phyloP scores from a whole-genome alignment of 169 alveolate species.

The Toxoplasma gondii region DNA sequence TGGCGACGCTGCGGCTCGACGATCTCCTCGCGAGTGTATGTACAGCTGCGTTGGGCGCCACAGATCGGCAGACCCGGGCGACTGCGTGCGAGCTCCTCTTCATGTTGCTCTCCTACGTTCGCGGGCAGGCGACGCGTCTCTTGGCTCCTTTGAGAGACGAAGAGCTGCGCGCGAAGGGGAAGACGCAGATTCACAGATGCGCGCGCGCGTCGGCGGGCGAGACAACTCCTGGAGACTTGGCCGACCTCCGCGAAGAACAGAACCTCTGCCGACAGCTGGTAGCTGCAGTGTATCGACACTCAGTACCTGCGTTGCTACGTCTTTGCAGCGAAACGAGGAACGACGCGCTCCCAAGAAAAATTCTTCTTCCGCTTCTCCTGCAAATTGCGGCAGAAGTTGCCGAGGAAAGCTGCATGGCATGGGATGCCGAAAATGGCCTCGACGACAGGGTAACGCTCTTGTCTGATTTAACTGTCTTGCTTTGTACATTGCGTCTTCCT shows the following conservation, averaged over 20 bases:
- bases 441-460: slow-evolving; percentile 33
- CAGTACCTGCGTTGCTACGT: not conserved
- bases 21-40: not conserved
- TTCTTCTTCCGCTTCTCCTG: not conserved
- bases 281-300: not conserved
- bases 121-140: not conserved
- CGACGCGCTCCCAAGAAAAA: not conserved
- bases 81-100: slow-evolving; percentile 4
- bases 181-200: no score
- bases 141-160: not conserved
- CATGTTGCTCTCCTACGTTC: slow-evolving; percentile 2
- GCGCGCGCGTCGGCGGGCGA: not conserved
- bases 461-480: no score
- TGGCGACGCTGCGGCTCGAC: slow-evolving; percentile 23
- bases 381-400: not conserved
- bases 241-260: not conserved
- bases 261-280: not conserved
- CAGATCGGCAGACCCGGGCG: not conserved
- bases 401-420: not conserved
- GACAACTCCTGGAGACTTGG: not conserved
- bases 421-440: not conserved
- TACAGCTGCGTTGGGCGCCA: slow-evolving; percentile 9
- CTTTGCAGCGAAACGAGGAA: not conserved
- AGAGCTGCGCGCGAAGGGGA: not conserved
- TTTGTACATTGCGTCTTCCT: no score